phyloP scores from a whole-genome alignment of 495 filamentous ascomycete genomes.

The Tuber magnatum region DNA sequence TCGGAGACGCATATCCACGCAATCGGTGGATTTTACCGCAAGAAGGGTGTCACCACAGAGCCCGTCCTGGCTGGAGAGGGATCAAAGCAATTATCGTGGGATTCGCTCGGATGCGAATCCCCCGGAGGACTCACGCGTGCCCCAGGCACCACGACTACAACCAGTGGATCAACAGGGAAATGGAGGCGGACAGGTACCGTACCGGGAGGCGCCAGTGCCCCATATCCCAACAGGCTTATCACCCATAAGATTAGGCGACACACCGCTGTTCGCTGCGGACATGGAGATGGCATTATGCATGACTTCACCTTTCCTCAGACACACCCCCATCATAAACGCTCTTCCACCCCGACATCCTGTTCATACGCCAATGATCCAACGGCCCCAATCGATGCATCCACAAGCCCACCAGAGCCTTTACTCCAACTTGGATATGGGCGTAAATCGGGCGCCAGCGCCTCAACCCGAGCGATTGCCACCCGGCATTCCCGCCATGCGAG shows the following conservation, averaged over 20 bases:
- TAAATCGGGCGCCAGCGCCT: not conserved
- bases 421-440: not conserved
- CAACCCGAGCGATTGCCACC: not conserved
- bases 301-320: conserved; percentile 2
- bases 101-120: conserved; percentile 1
- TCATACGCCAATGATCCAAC: conserved; percentile 2
- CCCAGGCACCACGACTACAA: not conserved
- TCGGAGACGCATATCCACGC: conserved; percentile 1
- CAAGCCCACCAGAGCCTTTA: not conserved
- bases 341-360: not conserved
- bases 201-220: not conserved
- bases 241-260: not conserved
- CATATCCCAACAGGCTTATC: not conserved
- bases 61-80: not conserved
- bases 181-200: not conserved
- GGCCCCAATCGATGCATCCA: not conserved
- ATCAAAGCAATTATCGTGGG: not conserved
- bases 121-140: not conserved
- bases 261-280: not conserved
- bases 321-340: conserved; percentile 1
- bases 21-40: not conserved
- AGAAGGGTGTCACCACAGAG: not conserved
- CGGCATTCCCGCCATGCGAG: not conserved
- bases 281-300: conserved; percentile 1
- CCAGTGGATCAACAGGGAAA: not conserved